Base-by-base conservation (phyloP, 257 asterid genomes). In the Voacanga thouarsii region DNA sequence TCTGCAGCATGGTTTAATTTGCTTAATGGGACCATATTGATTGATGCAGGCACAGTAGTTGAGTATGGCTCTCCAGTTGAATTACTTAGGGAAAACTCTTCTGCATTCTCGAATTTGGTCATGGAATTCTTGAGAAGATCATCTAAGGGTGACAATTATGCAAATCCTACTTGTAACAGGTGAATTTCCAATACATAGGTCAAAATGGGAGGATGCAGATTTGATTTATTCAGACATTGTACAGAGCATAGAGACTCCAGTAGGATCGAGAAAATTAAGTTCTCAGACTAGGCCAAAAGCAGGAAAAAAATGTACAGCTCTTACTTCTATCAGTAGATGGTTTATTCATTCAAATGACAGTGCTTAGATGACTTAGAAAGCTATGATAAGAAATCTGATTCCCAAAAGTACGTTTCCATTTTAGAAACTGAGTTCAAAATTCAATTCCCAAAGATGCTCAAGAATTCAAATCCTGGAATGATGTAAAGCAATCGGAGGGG, bases 91-190 rank as follows among this genome's bases (percentile, higher is more conserved):
- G 88, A 89, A 16, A 82, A 76, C 30, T 82, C 76, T 49, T 91
- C 98, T 0, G 90, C 91, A 19, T 93, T 93, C 84, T 89, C 92
- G n/a, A 84, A 89, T 79, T 82, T 91, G 84, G 97, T 89, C 71
- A 80, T 72, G 80, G 96, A 93, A 26, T 93, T 87, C 85, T 74
- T 91, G 87, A 82, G 88, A 78, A 84, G 93, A 87, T 90, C 96
- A 26, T 82, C 86, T 41, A 55, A 72, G 53, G 64, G 49, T 7
- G 47, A 61, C 59, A 61, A 7, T 11, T 60, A 24, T 68, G 14
- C 41, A 57, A 5, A 3, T 23, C 63, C 6, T 7, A 59, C 26
- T 14, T 21, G 18, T 37, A 24, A 2, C 4, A 0, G 5, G 1
- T 9, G 5, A 8, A 53, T 26, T 11, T 5, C 43, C 10, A 19